phyloP scores from a whole-genome alignment of 2,329 filamentous ascomycete genomes.

The Dactylellina cionopaga region DNA sequence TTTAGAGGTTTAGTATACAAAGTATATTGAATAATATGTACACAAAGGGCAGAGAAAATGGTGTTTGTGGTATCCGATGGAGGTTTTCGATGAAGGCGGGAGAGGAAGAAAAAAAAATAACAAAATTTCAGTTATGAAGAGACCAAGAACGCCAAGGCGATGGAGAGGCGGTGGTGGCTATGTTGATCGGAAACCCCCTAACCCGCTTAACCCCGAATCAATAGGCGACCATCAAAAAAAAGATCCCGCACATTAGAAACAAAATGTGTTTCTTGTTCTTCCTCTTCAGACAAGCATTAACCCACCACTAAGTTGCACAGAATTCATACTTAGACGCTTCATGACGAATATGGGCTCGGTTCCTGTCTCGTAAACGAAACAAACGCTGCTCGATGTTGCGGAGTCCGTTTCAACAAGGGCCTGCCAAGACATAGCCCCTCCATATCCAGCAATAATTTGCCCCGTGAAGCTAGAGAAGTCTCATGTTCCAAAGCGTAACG shows the following conservation, averaged over 20 bases:
- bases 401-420: constrained; percentile 25
- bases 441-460: constrained; percentile 9
- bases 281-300: no score
- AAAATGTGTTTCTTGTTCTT: constrained; percentile 34
- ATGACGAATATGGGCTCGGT: background rate
- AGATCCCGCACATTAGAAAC: constrained; percentile 19
- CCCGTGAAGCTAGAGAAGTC: constrained; percentile 34
- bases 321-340: no score
- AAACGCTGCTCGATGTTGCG: constrained; percentile 11
- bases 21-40: no score
- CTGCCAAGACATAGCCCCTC: constrained; percentile 1
- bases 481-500: constrained; percentile 36
- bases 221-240: background rate
- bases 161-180: no score
- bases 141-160: background rate
- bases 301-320: no score
- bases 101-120: background rate
- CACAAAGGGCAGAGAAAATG: background rate
- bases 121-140: background rate
- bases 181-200: no score
- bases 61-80: background rate
- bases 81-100: background rate
- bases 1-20: no score
- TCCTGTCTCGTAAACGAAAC: constrained; percentile 32
- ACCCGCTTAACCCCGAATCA: background rate